Conservation (phyloP, 2,329 filamentous ascomycete species). For the Periglandula ipomoeae region DNA sequence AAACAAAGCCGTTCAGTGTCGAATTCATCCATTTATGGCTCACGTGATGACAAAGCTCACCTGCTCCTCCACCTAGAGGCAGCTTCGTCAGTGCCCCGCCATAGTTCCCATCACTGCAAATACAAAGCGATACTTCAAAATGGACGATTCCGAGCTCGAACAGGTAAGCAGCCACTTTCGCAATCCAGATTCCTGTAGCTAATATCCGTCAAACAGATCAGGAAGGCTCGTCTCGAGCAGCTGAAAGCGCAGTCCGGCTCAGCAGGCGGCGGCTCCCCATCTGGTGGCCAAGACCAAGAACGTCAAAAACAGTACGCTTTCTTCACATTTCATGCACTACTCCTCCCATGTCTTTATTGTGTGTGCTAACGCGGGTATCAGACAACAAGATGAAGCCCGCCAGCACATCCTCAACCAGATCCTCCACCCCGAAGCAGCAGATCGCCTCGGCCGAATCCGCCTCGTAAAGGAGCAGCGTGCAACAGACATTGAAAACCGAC, state of each 20-base stretch:
- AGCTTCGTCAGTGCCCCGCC: conserved; percentile 1
- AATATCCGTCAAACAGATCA: conserved; percentile 49
- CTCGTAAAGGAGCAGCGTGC: conserved; percentile 92
- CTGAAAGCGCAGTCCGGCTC: conserved; percentile 64
- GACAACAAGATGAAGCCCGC: conserved; percentile 58
- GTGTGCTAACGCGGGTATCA: conserved; percentile 14
- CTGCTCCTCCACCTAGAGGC: conserved; percentile 11
- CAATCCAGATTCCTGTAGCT: background rate
- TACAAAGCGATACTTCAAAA: conserved; percentile 14
- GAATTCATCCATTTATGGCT: background rate
- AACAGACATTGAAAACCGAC: conserved; percentile 79
- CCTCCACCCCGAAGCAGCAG: conserved; percentile 85
- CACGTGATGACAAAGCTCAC: conserved; percentile 11
- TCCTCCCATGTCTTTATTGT: background rate
- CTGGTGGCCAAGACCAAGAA: conserved; percentile 42
- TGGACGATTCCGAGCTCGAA: conserved; percentile 37
- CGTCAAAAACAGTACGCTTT: conserved; percentile 43
- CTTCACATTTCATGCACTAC: background rate
- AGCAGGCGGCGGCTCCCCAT: conserved; percentile 28
- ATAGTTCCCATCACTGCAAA: background rate
- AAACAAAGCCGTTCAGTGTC: background rate
- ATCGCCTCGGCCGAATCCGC: conserved; percentile 87
- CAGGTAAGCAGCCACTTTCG: conserved; percentile 18
- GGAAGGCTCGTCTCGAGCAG: conserved; percentile 86
- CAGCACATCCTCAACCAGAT: conserved; percentile 79